A percentile compares a stretch with the other conserved stretches of the same genome.
phyloP scores from a whole-genome alignment of 1,284 basidiomycete species.

The Exobasidium cylindrosporum region DNA sequence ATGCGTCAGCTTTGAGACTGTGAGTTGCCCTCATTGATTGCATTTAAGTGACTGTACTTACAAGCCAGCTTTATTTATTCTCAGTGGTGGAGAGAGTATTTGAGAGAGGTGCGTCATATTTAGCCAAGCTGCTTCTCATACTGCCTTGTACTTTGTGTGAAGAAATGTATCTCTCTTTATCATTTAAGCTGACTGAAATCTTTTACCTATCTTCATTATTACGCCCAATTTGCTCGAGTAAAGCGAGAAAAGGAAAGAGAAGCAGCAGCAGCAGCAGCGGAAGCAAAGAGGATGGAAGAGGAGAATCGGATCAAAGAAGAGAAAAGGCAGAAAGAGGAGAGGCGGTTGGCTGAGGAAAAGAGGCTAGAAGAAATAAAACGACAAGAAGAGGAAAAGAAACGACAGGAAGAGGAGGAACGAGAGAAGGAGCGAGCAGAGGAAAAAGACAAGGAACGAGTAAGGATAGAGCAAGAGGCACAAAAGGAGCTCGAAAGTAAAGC shows the following conservation, averaged over 20 bases:
- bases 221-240: slow-evolving; percentile 11
- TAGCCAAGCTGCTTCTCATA: neutral
- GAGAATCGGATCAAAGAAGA: slow-evolving; percentile 12
- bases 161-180: slow-evolving; percentile 1
- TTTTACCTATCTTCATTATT: neutral
- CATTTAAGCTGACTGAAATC: neutral
- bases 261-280: slow-evolving; percentile 9
- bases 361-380: neutral
- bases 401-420: slow-evolving; percentile 14
- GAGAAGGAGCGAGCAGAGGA: slow-evolving; percentile 9
- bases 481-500: slow-evolving; percentile 6
- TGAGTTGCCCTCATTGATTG: slow-evolving; percentile 12
- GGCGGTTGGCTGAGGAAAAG: slow-evolving; percentile 15
- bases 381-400: neutral
- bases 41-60: neutral
- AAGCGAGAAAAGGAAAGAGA: slow-evolving; percentile 15
- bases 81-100: slow-evolving; percentile 15
- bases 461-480: slow-evolving; percentile 8
- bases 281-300: slow-evolving; percentile 16
- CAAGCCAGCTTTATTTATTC: neutral
- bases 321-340: slow-evolving; percentile 15
- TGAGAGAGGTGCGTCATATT: slow-evolving; percentile 12
- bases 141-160: neutral
- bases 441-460: slow-evolving; percentile 4
- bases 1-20: slow-evolving; percentile 40